Evolutionary conservation across 2,329 filamentous ascomycete genomes (phyloP).

Genomic region (Hypoxylon sp.): DNA sequence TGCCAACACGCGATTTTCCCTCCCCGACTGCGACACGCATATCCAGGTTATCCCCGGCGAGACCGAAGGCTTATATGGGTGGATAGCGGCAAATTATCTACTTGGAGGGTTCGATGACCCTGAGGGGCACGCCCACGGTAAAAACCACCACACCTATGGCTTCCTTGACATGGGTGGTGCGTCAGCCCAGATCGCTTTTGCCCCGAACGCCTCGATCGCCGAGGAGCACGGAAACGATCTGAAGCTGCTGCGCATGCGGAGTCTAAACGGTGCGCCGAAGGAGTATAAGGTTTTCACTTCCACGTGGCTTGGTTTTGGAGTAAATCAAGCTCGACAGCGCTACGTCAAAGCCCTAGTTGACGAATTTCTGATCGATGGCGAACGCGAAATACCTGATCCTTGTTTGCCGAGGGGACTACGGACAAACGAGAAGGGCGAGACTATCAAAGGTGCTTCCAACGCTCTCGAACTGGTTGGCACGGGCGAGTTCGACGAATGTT

Average conservation of each 20-base stretch:
- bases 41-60: slow-evolving; percentile 95
- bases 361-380: slow-evolving; percentile 64
- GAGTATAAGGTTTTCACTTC: slow-evolving; percentile 95
- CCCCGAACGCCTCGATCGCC: slow-evolving; percentile 89
- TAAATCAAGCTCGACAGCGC: slow-evolving; percentile 85
- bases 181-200: slow-evolving; percentile 97
- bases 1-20: slow-evolving; percentile 77
- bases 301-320: slow-evolving; percentile 97
- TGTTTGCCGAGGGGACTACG: slow-evolving; percentile 83
- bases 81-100: slow-evolving; percentile 96
- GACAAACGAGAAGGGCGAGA: slow-evolving; percentile 74
- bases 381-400: slow-evolving; percentile 82
- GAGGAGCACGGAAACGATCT: slow-evolving; percentile 89
- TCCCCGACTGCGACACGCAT: slow-evolving; percentile 89
- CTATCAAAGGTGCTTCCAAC: slow-evolving; percentile 51
- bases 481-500: slow-evolving; percentile 84
- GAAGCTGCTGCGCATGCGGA: slow-evolving; percentile 84
- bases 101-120: slow-evolving; percentile 88
- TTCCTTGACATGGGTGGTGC: slow-evolving; percentile 99
- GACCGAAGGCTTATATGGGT: slow-evolving; percentile 95
- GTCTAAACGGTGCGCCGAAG: slow-evolving; percentile 75
- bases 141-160: slow-evolving; percentile 92
- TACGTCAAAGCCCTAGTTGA: slow-evolving; percentile 82
- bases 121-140: slow-evolving; percentile 78
- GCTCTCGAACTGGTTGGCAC: slow-evolving; percentile 76